Percentiles rank a stretch among this genome's conserved stretches.
These are phyloP conservation scores for Rhizoctonia solani DNA, from an alignment of 1,284 basidiomycete species.

Conservation along the genomic window DNA sequence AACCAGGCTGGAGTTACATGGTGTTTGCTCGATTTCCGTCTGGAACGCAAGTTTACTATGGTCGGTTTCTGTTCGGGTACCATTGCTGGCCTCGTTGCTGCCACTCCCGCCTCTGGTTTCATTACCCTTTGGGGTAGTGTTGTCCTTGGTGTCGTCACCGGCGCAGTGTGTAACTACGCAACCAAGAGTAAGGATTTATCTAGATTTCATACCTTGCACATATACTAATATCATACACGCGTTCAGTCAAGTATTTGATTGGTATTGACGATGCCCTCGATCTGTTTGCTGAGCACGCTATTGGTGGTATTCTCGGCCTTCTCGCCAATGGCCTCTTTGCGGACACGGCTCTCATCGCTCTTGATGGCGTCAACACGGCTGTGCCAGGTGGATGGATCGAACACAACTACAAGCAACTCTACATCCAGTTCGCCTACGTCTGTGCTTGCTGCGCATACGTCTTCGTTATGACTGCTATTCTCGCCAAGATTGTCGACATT, in stretches of 20 bases:
- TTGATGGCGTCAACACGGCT: slow-evolving; percentile 76
- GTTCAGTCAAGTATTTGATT: slow-evolving; percentile 66
- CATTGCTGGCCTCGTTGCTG: slow-evolving; percentile 88
- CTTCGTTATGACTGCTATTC: slow-evolving; percentile 67
- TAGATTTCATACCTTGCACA: background rate
- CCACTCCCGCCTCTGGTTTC: slow-evolving; percentile 77
- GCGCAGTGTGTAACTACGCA: slow-evolving; percentile 81
- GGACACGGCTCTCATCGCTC: slow-evolving; percentile 60
- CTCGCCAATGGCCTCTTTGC: slow-evolving; percentile 82
- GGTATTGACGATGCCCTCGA: slow-evolving; percentile 82
- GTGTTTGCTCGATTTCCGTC: slow-evolving; percentile 45
- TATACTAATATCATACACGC: background rate
- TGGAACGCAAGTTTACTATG: slow-evolving; percentile 62
- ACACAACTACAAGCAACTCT: slow-evolving; percentile 68
- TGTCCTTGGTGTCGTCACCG: slow-evolving; percentile 76
- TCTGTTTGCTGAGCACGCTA: slow-evolving; percentile 88
- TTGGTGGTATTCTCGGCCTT: slow-evolving; percentile 86
- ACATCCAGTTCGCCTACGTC: slow-evolving; percentile 82
- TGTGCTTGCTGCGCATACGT: slow-evolving; percentile 66
- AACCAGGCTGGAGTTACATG: slow-evolving; percentile 39
- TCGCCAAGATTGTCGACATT: slow-evolving; percentile 71
- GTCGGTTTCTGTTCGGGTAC: slow-evolving; percentile 91
- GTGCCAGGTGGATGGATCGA: slow-evolving; percentile 66
- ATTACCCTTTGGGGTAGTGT: slow-evolving; percentile 72
- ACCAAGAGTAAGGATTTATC: slow-evolving; percentile 67